Percentiles rank a stretch among this genome's conserved stretches.
phyloP scores from a whole-genome alignment of 1,284 basidiomycete species.

The Earliella scabrosa region DNA sequence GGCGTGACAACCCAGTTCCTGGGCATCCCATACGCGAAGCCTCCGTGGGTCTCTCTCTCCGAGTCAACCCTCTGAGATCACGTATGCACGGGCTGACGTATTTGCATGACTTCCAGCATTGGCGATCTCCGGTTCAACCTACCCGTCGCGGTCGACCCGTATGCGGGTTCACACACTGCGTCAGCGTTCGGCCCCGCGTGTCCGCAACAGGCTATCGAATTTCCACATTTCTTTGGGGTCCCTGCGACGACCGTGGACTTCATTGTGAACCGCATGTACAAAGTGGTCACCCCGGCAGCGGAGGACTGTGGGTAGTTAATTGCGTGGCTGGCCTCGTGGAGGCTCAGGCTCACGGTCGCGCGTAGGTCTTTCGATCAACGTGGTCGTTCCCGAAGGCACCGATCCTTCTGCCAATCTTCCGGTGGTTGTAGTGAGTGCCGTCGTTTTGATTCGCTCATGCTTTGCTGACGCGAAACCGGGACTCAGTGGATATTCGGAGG shows the following conservation, averaged over 20 bases:
- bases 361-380: not conserved
- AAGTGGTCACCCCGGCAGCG: not conserved
- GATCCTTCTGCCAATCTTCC: not conserved
- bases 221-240: not conserved
- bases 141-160: not conserved
- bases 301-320: not conserved
- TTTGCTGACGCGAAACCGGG: not conserved
- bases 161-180: not conserved
- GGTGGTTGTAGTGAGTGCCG: not conserved
- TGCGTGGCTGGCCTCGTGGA: not conserved
- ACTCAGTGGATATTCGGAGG: not conserved
- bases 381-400: not conserved
- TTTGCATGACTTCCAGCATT: not conserved
- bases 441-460: not conserved
- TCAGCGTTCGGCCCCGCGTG: not conserved
- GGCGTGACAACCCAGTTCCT: conserved; percentile 12
- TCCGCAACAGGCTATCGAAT: not conserved
- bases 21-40: conserved; percentile 14
- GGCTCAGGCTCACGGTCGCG: not conserved
- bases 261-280: not conserved
- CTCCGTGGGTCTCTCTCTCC: conserved; percentile 3
- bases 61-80: no score
- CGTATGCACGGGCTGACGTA: no score
- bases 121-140: not conserved
- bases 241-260: not conserved